Percentiles rank a stretch among this genome's conserved stretches.
These are phyloP conservation scores for Monascus ruber DNA, from an alignment of 2,329 filamentous ascomycete genomes.

Conservation along the genomic window DNA sequence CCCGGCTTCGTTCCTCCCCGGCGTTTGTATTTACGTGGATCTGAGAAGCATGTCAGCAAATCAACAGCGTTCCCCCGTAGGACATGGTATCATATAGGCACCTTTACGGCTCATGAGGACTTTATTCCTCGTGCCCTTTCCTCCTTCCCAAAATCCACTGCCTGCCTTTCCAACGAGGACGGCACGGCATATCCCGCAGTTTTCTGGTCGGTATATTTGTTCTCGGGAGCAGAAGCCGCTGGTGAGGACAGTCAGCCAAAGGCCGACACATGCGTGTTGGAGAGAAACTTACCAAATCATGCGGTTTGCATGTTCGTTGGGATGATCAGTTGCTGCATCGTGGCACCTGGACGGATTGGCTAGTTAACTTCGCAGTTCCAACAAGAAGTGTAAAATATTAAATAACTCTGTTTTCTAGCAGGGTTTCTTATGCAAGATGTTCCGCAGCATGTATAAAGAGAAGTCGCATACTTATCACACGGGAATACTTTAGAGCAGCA, in stretches of 20 bases:
- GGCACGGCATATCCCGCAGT: slow-evolving; percentile 62
- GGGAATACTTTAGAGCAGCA: slow-evolving; percentile 48
- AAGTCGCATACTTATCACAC: slow-evolving; percentile 40
- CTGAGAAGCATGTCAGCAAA: slow-evolving; percentile 21
- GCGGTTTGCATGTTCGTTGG: slow-evolving; percentile 68
- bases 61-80: not conserved
- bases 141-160: slow-evolving; percentile 76
- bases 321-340: slow-evolving; percentile 58
- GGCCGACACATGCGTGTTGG: not conserved
- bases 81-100: slow-evolving; percentile 9
- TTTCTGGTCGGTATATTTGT: slow-evolving; percentile 66
- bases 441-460: not conserved
- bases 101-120: slow-evolving; percentile 59
- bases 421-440: too few relatives aligned
- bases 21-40: slow-evolving; percentile 61
- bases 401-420: too few relatives aligned
- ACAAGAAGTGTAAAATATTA: not conserved
- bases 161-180: slow-evolving; percentile 56
- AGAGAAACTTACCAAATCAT: slow-evolving; percentile 55
- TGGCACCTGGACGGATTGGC: slow-evolving; percentile 48
- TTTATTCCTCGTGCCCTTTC: slow-evolving; percentile 66
- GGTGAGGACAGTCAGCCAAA: slow-evolving; percentile 1
- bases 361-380: not conserved
- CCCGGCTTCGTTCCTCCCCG: slow-evolving; percentile 33
- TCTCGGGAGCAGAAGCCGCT: slow-evolving; percentile 65